These are phyloP conservation scores for Kregervanrija delftensis DNA, from an alignment of 805 yeast genomes.

Conservation along the genomic window DNA sequence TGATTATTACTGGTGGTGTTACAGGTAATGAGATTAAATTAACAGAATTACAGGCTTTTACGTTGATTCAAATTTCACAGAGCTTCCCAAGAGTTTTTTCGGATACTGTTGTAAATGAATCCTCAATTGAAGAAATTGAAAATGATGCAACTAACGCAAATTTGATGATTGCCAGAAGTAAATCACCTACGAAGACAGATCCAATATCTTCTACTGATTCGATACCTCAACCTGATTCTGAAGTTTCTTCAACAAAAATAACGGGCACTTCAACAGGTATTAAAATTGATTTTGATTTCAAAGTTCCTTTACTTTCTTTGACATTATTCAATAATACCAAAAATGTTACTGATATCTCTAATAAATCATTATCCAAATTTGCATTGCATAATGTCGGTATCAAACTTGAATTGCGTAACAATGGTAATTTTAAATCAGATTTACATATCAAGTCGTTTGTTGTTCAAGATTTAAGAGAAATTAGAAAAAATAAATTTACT, in stretches of 20 bases:
- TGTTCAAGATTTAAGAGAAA: conserved; percentile 64
- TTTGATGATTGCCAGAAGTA: conserved; percentile 28
- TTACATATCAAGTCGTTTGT: conserved; percentile 65
- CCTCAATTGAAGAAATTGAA: conserved; percentile 44
- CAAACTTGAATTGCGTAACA: conserved; percentile 42
- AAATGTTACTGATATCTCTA: conserved; percentile 27
- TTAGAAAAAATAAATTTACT: conserved; percentile 61
- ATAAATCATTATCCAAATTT: conserved; percentile 45
- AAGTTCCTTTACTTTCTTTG: conserved; percentile 57
- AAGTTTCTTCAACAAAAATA: not conserved
- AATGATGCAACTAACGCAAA: conserved; percentile 65
- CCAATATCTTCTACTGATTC: not conserved
- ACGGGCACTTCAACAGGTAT: not conserved
- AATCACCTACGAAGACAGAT: conserved; percentile 3
- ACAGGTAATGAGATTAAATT: conserved; percentile 57
- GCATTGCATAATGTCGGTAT: conserved; percentile 55
- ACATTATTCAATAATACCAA: conserved; percentile 51
- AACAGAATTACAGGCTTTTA: conserved; percentile 67
- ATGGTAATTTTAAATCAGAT: conserved; percentile 52
- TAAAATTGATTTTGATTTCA: conserved; percentile 41
- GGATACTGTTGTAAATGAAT: conserved; percentile 33
- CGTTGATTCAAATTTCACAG: conserved; percentile 47
- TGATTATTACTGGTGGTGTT: conserved; percentile 48
- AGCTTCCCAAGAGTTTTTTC: conserved; percentile 50
- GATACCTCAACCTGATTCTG: not conserved